Percentiles rank a stretch among this genome's conserved stretches.
These are phyloP conservation scores for Prinsepia uniflora DNA, from an alignment of 306 rosid genomes.

Conservation along the genomic window DNA sequence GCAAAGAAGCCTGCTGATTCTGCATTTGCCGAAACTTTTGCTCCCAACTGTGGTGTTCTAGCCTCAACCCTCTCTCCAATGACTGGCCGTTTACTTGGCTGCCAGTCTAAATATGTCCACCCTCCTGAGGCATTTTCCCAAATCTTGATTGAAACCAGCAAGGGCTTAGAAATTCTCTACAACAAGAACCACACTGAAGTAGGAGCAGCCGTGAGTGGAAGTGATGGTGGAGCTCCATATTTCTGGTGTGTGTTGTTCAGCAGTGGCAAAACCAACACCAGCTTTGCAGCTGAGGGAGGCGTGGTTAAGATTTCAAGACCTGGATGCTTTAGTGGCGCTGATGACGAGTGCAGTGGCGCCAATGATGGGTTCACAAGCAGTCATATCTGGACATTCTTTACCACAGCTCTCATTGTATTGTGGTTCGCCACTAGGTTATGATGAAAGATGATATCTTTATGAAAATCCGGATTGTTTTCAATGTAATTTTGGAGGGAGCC, in stretches of 20 bases:
- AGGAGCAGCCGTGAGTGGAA: slow-evolving; percentile 86
- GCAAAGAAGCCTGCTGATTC: slow-evolving; percentile 85
- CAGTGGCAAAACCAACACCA: slow-evolving; percentile 55
- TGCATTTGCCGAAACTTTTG: slow-evolving; percentile 62
- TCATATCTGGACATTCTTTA: slow-evolving; percentile 37
- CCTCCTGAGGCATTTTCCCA: slow-evolving; percentile 71
- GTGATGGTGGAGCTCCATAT: slow-evolving; percentile 80
- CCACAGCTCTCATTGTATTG: slow-evolving; percentile 39
- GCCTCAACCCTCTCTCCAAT: slow-evolving; percentile 59
- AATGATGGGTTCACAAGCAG: slow-evolving; percentile 36
- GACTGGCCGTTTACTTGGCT: slow-evolving; percentile 87
- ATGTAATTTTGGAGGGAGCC: slow-evolving; percentile 20
- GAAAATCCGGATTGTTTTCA: slow-evolving; percentile 19
- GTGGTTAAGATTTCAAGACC: slow-evolving; percentile 57
- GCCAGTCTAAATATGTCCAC: slow-evolving; percentile 63
- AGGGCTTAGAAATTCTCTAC: slow-evolving; percentile 68
- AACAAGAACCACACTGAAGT: slow-evolving; percentile 73
- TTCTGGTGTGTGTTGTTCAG: slow-evolving; percentile 97
- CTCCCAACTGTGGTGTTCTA: slow-evolving; percentile 70
- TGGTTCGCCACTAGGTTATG: slow-evolving; percentile 42
- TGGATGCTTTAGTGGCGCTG: slow-evolving; percentile 96
- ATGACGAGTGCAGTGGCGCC: slow-evolving; percentile 64
- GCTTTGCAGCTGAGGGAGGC: slow-evolving; percentile 65
- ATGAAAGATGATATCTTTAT: slow-evolving; percentile 22
- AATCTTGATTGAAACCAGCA: slow-evolving; percentile 57